phyloP scores from a whole-genome alignment of 192 early-diverging fungal species.

The Entomortierella lignicola region DNA sequence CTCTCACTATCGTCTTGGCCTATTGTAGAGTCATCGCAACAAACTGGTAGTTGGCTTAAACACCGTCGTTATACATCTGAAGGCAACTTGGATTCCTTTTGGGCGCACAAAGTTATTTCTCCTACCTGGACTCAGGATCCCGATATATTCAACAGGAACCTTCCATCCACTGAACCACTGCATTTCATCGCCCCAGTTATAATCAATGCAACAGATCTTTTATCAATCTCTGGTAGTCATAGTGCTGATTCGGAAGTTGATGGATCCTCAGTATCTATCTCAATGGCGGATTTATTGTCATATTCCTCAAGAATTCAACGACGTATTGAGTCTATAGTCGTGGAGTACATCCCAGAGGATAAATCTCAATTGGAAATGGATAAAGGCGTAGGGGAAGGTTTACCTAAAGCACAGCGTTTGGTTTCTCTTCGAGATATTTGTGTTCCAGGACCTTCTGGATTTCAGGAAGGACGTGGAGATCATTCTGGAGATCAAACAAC shows the following conservation, averaged over 20 bases:
- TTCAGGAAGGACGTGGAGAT: conserved; percentile 37
- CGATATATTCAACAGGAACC: conserved; percentile 9
- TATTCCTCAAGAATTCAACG: conserved; percentile 25
- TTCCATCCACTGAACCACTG: conserved; percentile 19
- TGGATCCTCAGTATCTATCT: not conserved
- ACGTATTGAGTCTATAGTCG: conserved; percentile 22
- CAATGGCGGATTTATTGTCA: conserved; percentile 17
- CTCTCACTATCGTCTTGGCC: conserved; percentile 35
- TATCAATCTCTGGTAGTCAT: not conserved
- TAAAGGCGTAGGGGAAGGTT: not conserved
- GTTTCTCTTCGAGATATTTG: conserved; percentile 36
- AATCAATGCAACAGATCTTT: conserved; percentile 37
- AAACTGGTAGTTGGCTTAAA: not conserved
- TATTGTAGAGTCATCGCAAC: not conserved
- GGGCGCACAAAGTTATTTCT: conserved; percentile 19
- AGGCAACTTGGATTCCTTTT: conserved; percentile 28
- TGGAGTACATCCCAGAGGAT: conserved; percentile 19
- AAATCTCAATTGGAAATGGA: not conserved
- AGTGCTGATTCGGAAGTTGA: not conserved
- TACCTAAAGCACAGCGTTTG: conserved; percentile 3
- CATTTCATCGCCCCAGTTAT: conserved; percentile 39
- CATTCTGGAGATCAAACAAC: not conserved
- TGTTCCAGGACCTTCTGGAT: conserved; percentile 14
- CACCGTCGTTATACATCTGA: not conserved
- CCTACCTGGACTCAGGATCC: conserved; percentile 48